Conservation (phyloP, 108 stramenopile species). For the Conticribra guillardii region DNA sequence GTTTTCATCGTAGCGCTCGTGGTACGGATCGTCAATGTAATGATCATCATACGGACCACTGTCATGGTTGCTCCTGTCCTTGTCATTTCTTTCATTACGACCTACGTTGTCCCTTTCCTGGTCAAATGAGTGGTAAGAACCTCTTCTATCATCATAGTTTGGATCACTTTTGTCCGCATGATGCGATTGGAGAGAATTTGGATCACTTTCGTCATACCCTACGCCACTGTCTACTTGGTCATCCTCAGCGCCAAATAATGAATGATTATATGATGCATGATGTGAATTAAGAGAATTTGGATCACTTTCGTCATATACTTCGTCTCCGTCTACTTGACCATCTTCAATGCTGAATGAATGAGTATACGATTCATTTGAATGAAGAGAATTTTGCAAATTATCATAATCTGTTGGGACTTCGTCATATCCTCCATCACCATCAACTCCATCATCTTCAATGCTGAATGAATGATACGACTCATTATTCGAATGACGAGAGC, state of each 20-base stretch:
- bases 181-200: neutral
- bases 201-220: neutral
- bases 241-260: no score
- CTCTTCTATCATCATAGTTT: no score
- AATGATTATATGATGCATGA: neutral
- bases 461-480: neutral
- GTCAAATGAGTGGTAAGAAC: neutral
- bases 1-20: neutral
- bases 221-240: neutral
- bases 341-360: no score
- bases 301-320: neutral
- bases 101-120: neutral
- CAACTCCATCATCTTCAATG: neutral
- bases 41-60: constrained; percentile 5
- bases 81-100: neutral
- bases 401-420: no score
- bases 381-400: neutral
- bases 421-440: no score
- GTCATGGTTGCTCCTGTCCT: neutral
- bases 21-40: constrained; percentile 2
- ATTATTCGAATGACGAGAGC: no score
- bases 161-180: no score
- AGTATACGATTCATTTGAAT: neutral
- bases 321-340: neutral
- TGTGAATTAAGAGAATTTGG: neutral